Evolutionary conservation across 495 filamentous ascomycete genomes (phyloP).

Genomic region (Hypomontagnella monticulosa): DNA sequence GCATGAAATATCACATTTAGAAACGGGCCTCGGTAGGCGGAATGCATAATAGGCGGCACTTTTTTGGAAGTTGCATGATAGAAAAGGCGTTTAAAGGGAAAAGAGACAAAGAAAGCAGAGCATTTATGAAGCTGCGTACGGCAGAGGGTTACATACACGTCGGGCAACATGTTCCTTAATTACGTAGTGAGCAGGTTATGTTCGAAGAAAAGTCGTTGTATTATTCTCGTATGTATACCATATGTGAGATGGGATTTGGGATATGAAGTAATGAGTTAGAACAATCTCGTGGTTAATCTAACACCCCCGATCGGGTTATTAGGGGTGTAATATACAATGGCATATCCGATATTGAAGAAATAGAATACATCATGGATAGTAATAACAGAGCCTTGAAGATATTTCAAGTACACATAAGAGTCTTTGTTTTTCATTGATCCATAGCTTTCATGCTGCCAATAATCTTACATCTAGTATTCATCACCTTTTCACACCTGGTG

Average conservation of each 20-base stretch:
- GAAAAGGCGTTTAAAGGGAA: constrained; percentile 16
- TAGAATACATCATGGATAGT: too few relatives aligned
- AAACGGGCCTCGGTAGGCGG: constrained; percentile 10
- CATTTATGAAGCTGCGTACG: constrained; percentile 27
- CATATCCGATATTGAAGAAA: too few relatives aligned
- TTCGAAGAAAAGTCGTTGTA: background rate
- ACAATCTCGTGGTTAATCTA: background rate
- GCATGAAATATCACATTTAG: constrained; percentile 17
- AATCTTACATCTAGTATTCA: too few relatives aligned
- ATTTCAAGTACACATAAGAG: too few relatives aligned
- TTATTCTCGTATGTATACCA: constrained; percentile 1
- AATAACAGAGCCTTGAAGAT: too few relatives aligned
- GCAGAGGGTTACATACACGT: constrained; percentile 12
- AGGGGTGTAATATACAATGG: too few relatives aligned
- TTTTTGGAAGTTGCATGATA: constrained; percentile 31
- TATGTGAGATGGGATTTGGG: background rate
- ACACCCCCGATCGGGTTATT: too few relatives aligned
- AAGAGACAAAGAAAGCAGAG: constrained; percentile 6
- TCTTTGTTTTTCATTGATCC: too few relatives aligned
- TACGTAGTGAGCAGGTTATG: constrained; percentile 9
- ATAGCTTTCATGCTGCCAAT: too few relatives aligned
- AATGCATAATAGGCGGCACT: constrained; percentile 26
- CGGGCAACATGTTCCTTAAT: constrained; percentile 23
- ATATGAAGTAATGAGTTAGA: background rate
- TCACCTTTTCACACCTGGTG: too few relatives aligned